Percentiles rank a stretch among this genome's conserved stretches.
Conservation (phyloP, 139 green algal genomes). For the Coelastrella sp. region DNA sequence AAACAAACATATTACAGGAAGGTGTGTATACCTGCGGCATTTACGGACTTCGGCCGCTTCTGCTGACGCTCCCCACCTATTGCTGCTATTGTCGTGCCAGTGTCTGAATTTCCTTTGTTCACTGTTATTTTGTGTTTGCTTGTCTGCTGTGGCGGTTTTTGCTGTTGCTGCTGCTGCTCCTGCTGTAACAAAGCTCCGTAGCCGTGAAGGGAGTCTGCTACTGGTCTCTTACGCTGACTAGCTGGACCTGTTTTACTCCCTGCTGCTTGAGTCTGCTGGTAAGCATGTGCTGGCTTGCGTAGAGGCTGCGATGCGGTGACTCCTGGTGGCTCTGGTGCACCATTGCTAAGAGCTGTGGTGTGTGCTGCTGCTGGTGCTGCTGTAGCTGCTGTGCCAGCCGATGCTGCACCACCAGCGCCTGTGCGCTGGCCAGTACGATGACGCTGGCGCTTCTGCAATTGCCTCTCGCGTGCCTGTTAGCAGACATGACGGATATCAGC, state of each 20-base stretch:
- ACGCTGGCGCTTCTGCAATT: not conserved
- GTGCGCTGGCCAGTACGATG: not conserved
- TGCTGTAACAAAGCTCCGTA: not conserved
- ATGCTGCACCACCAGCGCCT: not conserved
- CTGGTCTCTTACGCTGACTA: not conserved
- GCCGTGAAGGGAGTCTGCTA: constrained; percentile 7
- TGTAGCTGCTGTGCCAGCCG: not conserved
- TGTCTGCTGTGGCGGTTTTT: not conserved
- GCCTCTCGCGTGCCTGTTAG: constrained; percentile 11
- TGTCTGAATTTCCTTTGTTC: too few species aligned
- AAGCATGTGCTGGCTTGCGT: not conserved
- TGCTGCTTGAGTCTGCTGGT: constrained; percentile 5
- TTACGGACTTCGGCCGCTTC: not conserved
- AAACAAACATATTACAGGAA: too few species aligned
- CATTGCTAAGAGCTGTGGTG: too few species aligned
- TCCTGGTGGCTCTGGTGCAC: too few species aligned
- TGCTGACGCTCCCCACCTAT: not conserved
- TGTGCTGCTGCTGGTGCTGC: not conserved
- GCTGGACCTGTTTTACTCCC: not conserved
- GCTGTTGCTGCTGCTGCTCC: not conserved
- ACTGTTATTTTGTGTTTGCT: not conserved
- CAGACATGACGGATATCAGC: not conserved
- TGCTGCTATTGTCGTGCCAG: not conserved
- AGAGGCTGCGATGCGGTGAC: too few species aligned
- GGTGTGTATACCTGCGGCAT: not conserved